A percentile compares a stretch with the other conserved stretches of the same genome.
Evolutionary conservation across 495 filamentous ascomycete genomes (phyloP).

Genomic region (Aspergillus mulundensis): DNA sequence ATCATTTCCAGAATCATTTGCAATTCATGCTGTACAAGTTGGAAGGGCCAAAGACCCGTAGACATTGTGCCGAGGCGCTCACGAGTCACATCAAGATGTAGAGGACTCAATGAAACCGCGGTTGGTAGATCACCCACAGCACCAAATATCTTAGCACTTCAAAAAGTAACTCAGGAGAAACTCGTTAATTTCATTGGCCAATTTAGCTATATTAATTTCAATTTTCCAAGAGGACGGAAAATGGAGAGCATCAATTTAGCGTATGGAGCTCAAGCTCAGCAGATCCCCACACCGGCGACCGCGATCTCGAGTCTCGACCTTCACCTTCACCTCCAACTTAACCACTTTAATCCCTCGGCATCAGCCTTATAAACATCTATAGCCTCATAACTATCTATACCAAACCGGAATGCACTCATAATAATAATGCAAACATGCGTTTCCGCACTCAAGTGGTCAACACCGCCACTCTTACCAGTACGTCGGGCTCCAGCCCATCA

Average conservation of each 20-base stretch:
- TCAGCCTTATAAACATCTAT: not conserved
- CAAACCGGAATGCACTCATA: not conserved
- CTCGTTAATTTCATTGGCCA: not conserved
- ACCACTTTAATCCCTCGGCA: not conserved
- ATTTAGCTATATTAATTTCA: not conserved
- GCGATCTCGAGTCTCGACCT: not conserved
- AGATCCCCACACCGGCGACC: not conserved
- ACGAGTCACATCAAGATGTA: too few relatives aligned
- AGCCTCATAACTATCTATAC: too few relatives aligned
- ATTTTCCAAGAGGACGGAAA: not conserved
- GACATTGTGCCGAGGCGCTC: too few relatives aligned
- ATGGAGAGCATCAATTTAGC: not conserved
- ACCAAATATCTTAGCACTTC: not conserved
- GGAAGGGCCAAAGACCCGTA: too few relatives aligned
- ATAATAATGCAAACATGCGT: conserved; percentile 51
- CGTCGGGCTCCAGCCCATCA: conserved; percentile 16
- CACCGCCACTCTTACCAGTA: conserved; percentile 80
- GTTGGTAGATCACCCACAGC: not conserved
- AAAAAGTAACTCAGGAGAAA: not conserved
- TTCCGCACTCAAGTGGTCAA: conserved; percentile 79
- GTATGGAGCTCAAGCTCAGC: not conserved
- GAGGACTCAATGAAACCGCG: too few relatives aligned
- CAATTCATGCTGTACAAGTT: too few relatives aligned
- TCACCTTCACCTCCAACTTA: not conserved
- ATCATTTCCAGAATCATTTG: too few relatives aligned